Conservation (phyloP, 1,139 yeast genomes). For the Martiniozyma asiatica region DNA sequence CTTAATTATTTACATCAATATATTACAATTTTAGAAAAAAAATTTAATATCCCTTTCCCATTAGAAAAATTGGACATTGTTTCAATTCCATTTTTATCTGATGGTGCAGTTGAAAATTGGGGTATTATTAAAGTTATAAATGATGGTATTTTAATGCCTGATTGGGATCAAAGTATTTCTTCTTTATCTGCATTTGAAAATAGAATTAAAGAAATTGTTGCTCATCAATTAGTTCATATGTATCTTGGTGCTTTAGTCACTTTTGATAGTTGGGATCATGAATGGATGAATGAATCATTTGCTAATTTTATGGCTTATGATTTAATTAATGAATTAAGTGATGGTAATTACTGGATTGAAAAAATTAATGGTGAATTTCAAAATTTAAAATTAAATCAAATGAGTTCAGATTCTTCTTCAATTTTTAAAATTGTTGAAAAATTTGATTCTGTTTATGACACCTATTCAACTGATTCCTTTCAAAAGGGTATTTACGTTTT, state of each 20-base stretch:
- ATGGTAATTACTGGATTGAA: slow-evolving; percentile 22
- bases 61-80: slow-evolving; percentile 52
- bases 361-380: slow-evolving; percentile 28
- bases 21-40: slow-evolving; percentile 21
- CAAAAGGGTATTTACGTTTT: slow-evolving; percentile 54
- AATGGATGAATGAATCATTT: slow-evolving; percentile 68
- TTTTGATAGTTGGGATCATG: slow-evolving; percentile 52
- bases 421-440: slow-evolving; percentile 14
- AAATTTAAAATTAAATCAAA: slow-evolving; percentile 30
- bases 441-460: slow-evolving; percentile 28
- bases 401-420: slow-evolving; percentile 14
- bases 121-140: slow-evolving; percentile 51
- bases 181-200: slow-evolving; percentile 13
- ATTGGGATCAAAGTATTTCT: slow-evolving; percentile 16
- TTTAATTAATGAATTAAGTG: slow-evolving; percentile 16
- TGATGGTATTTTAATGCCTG: slow-evolving; percentile 34
- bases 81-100: slow-evolving; percentile 56
- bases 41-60: slow-evolving; percentile 38
- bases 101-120: slow-evolving; percentile 76
- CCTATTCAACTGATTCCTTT: slow-evolving; percentile 46
- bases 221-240: slow-evolving; percentile 66
- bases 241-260: slow-evolving; percentile 63
- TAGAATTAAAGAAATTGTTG: slow-evolving; percentile 40
- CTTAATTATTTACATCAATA: slow-evolving; percentile 36
- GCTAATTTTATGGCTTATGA: slow-evolving; percentile 43